Evolutionary conservation across 208 protist species (phyloP).

Genomic region (Blastocrithidia nonstop): DNA sequence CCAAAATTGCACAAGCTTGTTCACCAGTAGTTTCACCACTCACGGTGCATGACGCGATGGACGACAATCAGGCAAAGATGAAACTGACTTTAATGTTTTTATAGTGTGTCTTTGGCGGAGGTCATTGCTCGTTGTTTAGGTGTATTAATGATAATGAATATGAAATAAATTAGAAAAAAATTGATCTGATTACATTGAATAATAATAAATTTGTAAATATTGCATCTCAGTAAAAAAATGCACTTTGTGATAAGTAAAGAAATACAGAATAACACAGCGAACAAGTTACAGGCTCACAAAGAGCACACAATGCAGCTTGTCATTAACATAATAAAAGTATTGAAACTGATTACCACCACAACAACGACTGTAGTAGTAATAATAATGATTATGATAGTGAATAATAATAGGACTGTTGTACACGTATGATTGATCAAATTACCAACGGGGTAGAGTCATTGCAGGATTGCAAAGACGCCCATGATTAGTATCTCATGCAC

Average conservation of each 20-base stretch:
- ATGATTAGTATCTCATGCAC: slow-evolving; percentile 41
- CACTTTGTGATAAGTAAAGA: too few relatives aligned
- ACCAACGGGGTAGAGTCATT: slow-evolving; percentile 36
- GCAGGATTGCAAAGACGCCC: slow-evolving; percentile 35
- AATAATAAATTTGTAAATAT: too few relatives aligned
- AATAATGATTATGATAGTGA: not conserved
- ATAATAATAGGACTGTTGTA: not conserved
- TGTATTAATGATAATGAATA: not conserved
- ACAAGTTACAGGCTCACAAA: not conserved
- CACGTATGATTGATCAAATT: slow-evolving; percentile 56
- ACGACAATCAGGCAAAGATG: slow-evolving; percentile 42
- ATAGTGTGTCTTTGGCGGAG: slow-evolving; percentile 40
- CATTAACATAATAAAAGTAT: not conserved
- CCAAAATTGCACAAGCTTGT: not conserved
- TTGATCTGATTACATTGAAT: too few relatives aligned
- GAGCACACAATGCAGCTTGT: not conserved
- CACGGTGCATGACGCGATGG: slow-evolving; percentile 33
- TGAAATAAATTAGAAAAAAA: too few relatives aligned
- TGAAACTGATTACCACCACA: not conserved
- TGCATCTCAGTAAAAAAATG: too few relatives aligned
- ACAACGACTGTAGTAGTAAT: not conserved
- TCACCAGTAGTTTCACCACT: slow-evolving; percentile 43
- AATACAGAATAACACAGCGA: not conserved
- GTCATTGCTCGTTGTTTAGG: slow-evolving; percentile 73
- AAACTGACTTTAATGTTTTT: slow-evolving; percentile 44